Percentiles rank a stretch among this genome's conserved stretches.
phyloP scores from a whole-genome alignment of 495 filamentous ascomycete genomes.

The Penicillium alfredii region DNA sequence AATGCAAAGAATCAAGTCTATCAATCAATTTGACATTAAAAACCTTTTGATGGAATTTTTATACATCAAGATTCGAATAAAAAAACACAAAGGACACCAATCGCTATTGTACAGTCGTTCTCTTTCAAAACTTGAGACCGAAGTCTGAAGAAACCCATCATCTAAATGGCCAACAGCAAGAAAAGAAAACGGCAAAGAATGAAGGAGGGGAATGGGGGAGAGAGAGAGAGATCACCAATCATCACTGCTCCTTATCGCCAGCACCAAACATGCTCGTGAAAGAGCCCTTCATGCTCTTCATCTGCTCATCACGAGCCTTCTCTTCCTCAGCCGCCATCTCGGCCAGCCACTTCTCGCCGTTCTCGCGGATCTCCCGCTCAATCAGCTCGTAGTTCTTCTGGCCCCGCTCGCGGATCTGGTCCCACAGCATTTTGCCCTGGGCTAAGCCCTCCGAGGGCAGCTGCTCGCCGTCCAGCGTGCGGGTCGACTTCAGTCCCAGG shows the following conservation, averaged over 20 bases:
- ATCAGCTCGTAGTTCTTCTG: slow-evolving; percentile 82
- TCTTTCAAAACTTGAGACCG: no score
- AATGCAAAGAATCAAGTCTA: slow-evolving; percentile 2
- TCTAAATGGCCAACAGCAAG: no score
- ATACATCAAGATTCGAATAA: slow-evolving; percentile 27
- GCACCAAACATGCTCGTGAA: slow-evolving; percentile 52
- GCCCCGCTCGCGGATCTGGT: slow-evolving; percentile 84
- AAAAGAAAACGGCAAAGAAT: slow-evolving; percentile 20
- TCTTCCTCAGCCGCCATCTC: slow-evolving; percentile 83
- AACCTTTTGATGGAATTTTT: slow-evolving; percentile 36
- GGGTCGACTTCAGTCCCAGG: slow-evolving; percentile 64
- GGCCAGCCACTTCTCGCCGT: slow-evolving; percentile 89
- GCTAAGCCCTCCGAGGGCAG: slow-evolving; percentile 65
- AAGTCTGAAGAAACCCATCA: no score
- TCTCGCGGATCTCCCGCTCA: slow-evolving; percentile 82
- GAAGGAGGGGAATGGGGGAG: slow-evolving; percentile 3
- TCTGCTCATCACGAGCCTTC: slow-evolving; percentile 79
- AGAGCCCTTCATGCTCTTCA: slow-evolving; percentile 75
- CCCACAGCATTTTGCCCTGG: slow-evolving; percentile 91
- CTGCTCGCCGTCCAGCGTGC: slow-evolving; percentile 58
- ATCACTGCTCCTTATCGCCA: slow-evolving; percentile 30
- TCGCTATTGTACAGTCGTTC: slow-evolving; percentile 42
- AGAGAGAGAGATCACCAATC: slow-evolving; percentile 1
- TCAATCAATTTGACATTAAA: no score
- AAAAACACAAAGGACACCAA: slow-evolving; percentile 25